A percentile compares a stretch with the other conserved stretches of the same genome.
Evolutionary conservation across 305 asterid species (phyloP).

Genomic region (Fraxinus nigra): DNA sequence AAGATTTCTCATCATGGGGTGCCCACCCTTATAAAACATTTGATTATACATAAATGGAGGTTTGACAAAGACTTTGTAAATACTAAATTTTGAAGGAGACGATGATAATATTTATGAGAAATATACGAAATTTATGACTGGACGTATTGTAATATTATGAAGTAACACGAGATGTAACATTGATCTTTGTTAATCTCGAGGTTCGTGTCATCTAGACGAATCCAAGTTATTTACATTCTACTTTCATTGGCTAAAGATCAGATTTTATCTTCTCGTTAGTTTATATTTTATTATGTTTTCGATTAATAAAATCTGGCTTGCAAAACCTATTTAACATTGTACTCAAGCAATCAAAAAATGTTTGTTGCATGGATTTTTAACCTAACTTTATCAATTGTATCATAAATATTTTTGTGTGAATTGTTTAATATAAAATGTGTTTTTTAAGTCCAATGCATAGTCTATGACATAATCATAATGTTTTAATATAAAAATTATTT

Average conservation of each 20-base stretch:
- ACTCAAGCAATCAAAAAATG: background rate
- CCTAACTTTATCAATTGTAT: background rate
- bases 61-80: background rate
- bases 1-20: slow-evolving; percentile 28
- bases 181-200: background rate
- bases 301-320: background rate
- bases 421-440: too few species aligned
- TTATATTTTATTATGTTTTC: background rate
- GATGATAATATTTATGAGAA: too few species aligned
- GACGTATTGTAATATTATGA: background rate
- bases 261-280: background rate
- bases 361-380: background rate
- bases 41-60: too few species aligned
- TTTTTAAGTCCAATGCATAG: background rate
- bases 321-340: background rate
- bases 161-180: background rate
- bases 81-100: background rate
- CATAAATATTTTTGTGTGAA: background rate
- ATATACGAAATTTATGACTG: background rate
- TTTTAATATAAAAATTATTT: too few species aligned
- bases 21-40: slow-evolving; percentile 21
- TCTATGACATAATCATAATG: background rate
- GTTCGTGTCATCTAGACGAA: background rate
- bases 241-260: background rate
- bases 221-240: background rate